Conservation (phyloP, 345 rosid genomes). For the Rhizophora mangle region DNA sequence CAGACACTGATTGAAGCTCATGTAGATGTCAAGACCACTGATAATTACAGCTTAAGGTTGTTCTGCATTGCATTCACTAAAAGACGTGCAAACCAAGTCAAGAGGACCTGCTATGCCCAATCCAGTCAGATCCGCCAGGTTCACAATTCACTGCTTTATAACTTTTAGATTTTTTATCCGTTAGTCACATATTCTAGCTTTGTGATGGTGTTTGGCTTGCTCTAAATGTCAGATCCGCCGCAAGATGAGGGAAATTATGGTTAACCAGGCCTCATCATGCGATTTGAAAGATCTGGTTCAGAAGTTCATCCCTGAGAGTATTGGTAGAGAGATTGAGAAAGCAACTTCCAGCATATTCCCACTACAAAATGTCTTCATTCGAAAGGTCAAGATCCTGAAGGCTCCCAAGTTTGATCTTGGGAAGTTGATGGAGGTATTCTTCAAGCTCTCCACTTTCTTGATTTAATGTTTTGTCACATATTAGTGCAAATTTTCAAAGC, state of each 20-base stretch:
- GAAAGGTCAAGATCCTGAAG: slow-evolving; percentile 90
- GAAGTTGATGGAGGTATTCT: slow-evolving; percentile 80
- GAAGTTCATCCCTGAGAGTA: slow-evolving; percentile 78
- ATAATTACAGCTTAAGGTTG: slow-evolving; percentile 73
- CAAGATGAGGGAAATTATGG: slow-evolving; percentile 93
- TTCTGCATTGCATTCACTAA: slow-evolving; percentile 93
- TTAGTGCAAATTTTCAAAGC: background rate
- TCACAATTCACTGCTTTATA: background rate
- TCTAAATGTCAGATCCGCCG: slow-evolving; percentile 55
- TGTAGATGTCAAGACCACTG: slow-evolving; percentile 98
- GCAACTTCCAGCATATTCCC: slow-evolving; percentile 80
- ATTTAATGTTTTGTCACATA: too few species aligned
- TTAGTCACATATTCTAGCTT: background rate
- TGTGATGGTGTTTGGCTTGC: background rate
- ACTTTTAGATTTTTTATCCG: background rate
- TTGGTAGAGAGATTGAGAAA: slow-evolving; percentile 88
- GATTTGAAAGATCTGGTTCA: slow-evolving; percentile 84
- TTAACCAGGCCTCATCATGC: slow-evolving; percentile 73
- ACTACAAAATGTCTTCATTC: slow-evolving; percentile 78
- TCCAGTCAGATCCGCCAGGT: slow-evolving; percentile 93
- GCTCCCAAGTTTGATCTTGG: slow-evolving; percentile 99
- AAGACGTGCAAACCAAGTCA: slow-evolving; percentile 90
- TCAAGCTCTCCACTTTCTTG: background rate
- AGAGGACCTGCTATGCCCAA: slow-evolving; percentile 93
- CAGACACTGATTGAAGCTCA: slow-evolving; percentile 87